These are phyloP conservation scores for Echinosophora koreensis DNA, from an alignment of 306 rosid species.

Conservation along the genomic window DNA sequence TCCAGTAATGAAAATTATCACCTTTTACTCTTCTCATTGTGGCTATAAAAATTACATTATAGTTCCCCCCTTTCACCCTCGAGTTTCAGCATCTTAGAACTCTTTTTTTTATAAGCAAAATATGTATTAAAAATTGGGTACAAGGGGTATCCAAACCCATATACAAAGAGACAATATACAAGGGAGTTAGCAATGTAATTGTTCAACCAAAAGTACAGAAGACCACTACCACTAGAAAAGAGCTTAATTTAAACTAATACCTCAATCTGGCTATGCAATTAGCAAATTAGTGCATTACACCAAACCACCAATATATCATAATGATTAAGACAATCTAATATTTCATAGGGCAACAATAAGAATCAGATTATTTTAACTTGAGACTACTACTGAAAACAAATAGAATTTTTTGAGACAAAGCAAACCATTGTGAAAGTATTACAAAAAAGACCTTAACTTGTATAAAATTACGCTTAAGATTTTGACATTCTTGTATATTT, in stretches of 20 bases:
- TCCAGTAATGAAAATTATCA: not conserved
- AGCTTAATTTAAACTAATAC: not conserved
- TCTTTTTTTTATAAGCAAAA: too few relatives aligned
- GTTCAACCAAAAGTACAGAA: too few relatives aligned
- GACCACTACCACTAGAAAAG: too few relatives aligned
- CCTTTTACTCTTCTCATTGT: not conserved
- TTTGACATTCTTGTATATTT: not conserved
- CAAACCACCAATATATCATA: not conserved
- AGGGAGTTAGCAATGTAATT: too few relatives aligned
- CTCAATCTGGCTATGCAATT: slow-evolving; percentile 6
- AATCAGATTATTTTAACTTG: not conserved
- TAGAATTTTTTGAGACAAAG: not conserved
- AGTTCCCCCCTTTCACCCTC: not conserved
- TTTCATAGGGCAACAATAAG: not conserved
- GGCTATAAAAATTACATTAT: too few relatives aligned
- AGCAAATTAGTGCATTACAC: not conserved
- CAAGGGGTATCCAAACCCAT: too few relatives aligned
- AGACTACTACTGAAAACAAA: not conserved
- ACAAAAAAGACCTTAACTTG: not conserved
- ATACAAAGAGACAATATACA: too few relatives aligned
- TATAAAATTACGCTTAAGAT: not conserved
- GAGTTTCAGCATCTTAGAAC: not conserved
- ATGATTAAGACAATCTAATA: not conserved
- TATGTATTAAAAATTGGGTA: too few relatives aligned
- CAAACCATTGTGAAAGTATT: not conserved